Conservation (phyloP, 164 flowering plant genomes). For the Vitis cinerea region DNA sequence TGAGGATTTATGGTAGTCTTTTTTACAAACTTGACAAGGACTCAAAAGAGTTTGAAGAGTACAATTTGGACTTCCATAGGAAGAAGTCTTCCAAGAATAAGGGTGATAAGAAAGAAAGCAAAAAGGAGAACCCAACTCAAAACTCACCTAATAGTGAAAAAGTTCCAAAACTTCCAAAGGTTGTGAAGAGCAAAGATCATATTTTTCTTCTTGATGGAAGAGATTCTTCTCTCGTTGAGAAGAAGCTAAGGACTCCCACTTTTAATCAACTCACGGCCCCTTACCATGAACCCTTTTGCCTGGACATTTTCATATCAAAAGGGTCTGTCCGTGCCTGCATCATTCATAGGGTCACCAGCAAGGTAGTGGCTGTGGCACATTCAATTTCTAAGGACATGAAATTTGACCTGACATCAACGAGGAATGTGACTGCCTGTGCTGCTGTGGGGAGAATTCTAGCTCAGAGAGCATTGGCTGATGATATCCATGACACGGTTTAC, state of each 20-base stretch:
- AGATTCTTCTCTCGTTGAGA: constrained; percentile 21
- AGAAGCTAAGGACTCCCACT: constrained; percentile 57
- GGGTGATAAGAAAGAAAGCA: constrained; percentile 24
- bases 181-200: constrained; percentile 13
- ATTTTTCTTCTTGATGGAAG: constrained; percentile 11
- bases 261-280: constrained; percentile 80
- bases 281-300: constrained; percentile 87
- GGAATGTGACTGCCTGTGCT: constrained; percentile 57
- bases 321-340: constrained; percentile 88
- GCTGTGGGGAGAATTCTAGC: constrained; percentile 75
- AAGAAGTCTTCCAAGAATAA: constrained; percentile 43
- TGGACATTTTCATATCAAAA: constrained; percentile 78
- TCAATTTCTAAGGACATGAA: constrained; percentile 94
- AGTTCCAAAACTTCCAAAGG: constrained; percentile 11
- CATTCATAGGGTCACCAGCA: constrained; percentile 82
- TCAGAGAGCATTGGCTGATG: constrained; percentile 87
- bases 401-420: constrained; percentile 65
- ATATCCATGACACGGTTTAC: constrained; percentile 79
- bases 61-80: constrained; percentile 53
- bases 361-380: constrained; percentile 90
- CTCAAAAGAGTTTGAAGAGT: constrained; percentile 85
- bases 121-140: constrained; percentile 20
- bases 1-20: constrained; percentile 72
- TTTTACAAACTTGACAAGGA: constrained; percentile 72
- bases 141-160: constrained; percentile 17